phyloP scores from a whole-genome alignment of 495 filamentous ascomycete genomes.

The Penicillium verhagenii region DNA sequence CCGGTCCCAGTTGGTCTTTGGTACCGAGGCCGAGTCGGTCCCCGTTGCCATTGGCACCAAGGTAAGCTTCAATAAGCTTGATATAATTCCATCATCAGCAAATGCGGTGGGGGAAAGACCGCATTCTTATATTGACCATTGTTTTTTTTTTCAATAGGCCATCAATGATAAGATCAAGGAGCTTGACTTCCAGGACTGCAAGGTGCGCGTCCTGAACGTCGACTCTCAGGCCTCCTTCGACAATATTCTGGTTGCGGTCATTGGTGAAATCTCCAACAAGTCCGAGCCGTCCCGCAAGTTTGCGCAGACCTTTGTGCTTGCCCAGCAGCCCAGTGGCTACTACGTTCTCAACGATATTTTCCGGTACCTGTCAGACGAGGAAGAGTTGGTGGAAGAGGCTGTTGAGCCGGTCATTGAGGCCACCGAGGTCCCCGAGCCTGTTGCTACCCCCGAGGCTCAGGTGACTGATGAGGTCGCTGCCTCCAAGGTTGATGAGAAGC shows the following conservation, averaged over 20 bases:
- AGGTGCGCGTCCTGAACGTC: slow-evolving; percentile 96
- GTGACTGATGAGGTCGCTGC: slow-evolving; percentile 34
- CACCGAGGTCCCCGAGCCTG: slow-evolving; percentile 24
- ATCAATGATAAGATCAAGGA: slow-evolving; percentile 93
- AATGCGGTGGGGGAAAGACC: too few relatives aligned
- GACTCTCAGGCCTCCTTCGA: slow-evolving; percentile 90
- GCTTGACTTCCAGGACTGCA: slow-evolving; percentile 94
- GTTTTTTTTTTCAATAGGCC: slow-evolving; percentile 39
- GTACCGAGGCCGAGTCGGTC: slow-evolving; percentile 82
- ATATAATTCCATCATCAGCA: neutral
- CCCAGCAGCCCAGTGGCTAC: slow-evolving; percentile 93
- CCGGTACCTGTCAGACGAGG: slow-evolving; percentile 81
- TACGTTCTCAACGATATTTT: slow-evolving; percentile 99
- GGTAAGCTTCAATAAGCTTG: slow-evolving; percentile 64
- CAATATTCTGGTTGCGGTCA: slow-evolving; percentile 94
- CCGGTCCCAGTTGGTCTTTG: slow-evolving; percentile 77
- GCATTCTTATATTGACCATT: neutral
- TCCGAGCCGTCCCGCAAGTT: slow-evolving; percentile 88
- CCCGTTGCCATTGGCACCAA: slow-evolving; percentile 79
- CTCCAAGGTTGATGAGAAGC: slow-evolving; percentile 59
- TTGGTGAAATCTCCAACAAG: slow-evolving; percentile 96
- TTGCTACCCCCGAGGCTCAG: slow-evolving; percentile 29
- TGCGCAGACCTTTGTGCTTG: slow-evolving; percentile 96
- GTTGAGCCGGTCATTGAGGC: slow-evolving; percentile 43
- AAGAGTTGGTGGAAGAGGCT: slow-evolving; percentile 64